Percentiles rank a stretch among this genome's conserved stretches.
Evolutionary conservation across 2,329 filamentous ascomycete species (phyloP).

Genomic region (Aureobasidium namibiae): DNA sequence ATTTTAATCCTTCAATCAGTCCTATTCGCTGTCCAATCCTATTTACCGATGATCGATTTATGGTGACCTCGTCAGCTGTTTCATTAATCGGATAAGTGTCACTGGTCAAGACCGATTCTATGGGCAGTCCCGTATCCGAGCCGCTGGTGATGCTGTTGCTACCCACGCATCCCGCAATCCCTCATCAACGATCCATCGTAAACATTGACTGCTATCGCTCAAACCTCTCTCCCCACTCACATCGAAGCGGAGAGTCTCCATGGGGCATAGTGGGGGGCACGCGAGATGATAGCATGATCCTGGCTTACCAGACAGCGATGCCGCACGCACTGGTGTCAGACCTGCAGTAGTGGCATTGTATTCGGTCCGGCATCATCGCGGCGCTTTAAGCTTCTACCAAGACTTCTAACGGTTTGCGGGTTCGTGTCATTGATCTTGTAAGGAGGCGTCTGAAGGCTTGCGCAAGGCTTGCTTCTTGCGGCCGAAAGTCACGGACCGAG

Average conservation of each 20-base stretch:
- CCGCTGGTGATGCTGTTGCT: not conserved
- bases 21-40: not conserved
- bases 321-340: not conserved
- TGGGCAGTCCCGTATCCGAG: not conserved
- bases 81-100: not conserved
- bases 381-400: slow-evolving; percentile 8
- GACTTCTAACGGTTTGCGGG: not conserved
- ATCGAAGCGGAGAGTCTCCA: not conserved
- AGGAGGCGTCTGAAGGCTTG: not conserved
- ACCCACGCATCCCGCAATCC: not conserved
- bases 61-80: not conserved
- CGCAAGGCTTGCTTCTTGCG: slow-evolving; percentile 2
- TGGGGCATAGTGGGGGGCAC: not conserved
- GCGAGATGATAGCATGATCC: not conserved
- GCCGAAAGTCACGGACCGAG: not conserved
- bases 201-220: not conserved
- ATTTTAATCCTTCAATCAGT: not conserved
- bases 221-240: not conserved
- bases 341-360: not conserved
- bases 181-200: not conserved
- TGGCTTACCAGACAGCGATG: not conserved
- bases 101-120: not conserved
- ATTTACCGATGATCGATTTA: not conserved
- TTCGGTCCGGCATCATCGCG: slow-evolving; percentile 1
- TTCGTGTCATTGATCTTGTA: not conserved